Evolutionary conservation across 108 stramenopile genomes (phyloP), one percentile per base, ranked within the genome.

Genomic region (Nitzschia putrida): DNA sequence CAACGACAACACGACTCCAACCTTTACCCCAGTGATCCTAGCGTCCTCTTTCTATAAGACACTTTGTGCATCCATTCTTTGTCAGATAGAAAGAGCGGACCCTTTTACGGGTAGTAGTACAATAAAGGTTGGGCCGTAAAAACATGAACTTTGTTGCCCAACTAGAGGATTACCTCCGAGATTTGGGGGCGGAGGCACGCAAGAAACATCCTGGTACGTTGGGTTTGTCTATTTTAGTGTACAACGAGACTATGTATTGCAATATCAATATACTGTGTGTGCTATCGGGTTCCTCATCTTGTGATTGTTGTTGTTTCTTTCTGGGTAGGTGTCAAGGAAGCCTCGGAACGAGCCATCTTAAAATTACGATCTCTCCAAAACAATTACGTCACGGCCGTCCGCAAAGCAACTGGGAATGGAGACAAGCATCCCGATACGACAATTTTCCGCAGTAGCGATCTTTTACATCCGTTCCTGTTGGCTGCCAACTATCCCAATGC

Each of bases 151-250:
- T 94, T 63, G 88, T 91, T 11, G 87, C 82, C 26, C 86, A 89
- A 71, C 85, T 94, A 54, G 93, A 94, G 76, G 93, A 94, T 66
- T 87, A 88, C 53, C 87, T 94, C 14, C 88, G 93, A 43, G 93
- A 94, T 74, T 71, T 94, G 71, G 90, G 90, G 14, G 79, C 88
- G 18, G 89, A 91, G 68, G 88, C 93, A 23, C 84, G 93, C 42
- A 87, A 86, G 72, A 85, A 85, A 56, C 90, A 94, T 84, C 90
- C 93, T 14, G 93, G 90, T 85, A 70, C 11, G 85, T 64, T 57
- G 43, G 7, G 8, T 34, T 34, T 34, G 29, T 34, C 29, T 4
- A n/a, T n/a, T 34, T 34, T 34, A 1, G 29, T 34, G 29, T 34
- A 4, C 29, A 34, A 34, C 1, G 29, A 34, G 29, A 34, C n/a